Base-by-base conservation (phyloP, 129 eudicot species). In the Solidago caesia region DNA sequence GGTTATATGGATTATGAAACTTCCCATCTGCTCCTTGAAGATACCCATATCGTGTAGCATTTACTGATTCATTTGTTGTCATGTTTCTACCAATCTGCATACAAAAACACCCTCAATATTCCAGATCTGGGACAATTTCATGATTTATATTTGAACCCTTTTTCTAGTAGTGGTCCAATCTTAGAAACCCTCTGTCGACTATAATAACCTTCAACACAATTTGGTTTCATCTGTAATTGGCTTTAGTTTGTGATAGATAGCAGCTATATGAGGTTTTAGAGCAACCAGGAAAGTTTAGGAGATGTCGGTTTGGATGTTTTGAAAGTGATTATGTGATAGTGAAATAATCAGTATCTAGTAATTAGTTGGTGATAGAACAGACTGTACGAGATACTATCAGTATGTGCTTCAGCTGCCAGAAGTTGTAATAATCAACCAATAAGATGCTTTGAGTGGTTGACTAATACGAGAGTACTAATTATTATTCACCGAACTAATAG, bases 1-100 rank as follows among this genome's bases (percentile, higher is more conserved):
- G 96, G 81, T 94, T 89, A 70, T 94, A 94, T 4, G 99, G 99
- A 78, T 94, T 94, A 43, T 83, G 84, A 62, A 88, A 94, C 59
- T 81, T 68, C 68, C 98, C 98, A 72, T 88, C 89, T 45, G 94
- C 82, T 59, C 97, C 96, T 48, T 70, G 97, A 70, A 94, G 97
- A 76, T 94, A 94, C 39, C 82, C 84, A 58, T 94, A 94, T 41
- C 97, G 86, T 8, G 80, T 29, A 61, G 87, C 89, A 73, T 94
- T 94, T 60, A 91, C 82, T 48, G 82, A 47, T 77, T 94, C 97
- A 60, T 94, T 91, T 16, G 99, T 94, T 14, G 99, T 94, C 77
- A 94, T 84, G 84, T 94, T 94, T 67, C 91, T 77, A 75, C 87
- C 82, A 75, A 94, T 91, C 99, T 94, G 89, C 88, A 76, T 70